Evolutionary conservation across 192 early-diverging fungal genomes (phyloP), one percentile per base, ranked within the genome.

Genomic region (Cetraspora pellucida): DNA sequence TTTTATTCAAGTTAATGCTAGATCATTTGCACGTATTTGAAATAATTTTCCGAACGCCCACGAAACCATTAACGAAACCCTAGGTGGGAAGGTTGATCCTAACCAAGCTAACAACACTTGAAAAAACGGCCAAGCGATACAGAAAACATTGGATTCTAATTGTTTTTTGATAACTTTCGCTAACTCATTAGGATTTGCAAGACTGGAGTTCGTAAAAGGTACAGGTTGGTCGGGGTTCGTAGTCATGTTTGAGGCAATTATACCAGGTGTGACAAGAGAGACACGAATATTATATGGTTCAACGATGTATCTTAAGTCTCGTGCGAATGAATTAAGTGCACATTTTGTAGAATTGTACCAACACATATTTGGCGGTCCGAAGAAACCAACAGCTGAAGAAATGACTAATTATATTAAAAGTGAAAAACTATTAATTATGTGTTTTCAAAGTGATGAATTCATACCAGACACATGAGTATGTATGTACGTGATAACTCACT

Each of bases 251-350:
- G 80, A 68, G 11, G n/a, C 37, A 43, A 81, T 78, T 23, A 49
- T 37, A 28, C 80, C 80, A 10, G 80, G 80, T 27, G 37, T 44
- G 25, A 81, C 74, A 19, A 76, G 47, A 8, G 44, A 72, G 4
- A 81, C 63, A 4, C 54, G 28, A 28, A 81, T 44, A 68, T 72
- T 63, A 59, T 77, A 19, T 17, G 23, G 23, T 58, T 31, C 31
- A 21, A 55, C 80, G n/a, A 81, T 30, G 59, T 72, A 66, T 54
- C 64, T 68, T 31, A 81, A 77, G 58, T 81, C 80, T 31, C 77
- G 80, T 27, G 54, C 46, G 19, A 78, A 81, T 31, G 60, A 30
- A 30, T 46, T 68, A 10, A 81, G 37, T 19, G 80, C 80, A 16
- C 70, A 55, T 46, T 81, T 81, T 27, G 71, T 77, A 13, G 70